These are phyloP conservation scores for Anastatica hierochuntica DNA, from an alignment of 345 rosid genomes.

Conservation along the genomic window DNA sequence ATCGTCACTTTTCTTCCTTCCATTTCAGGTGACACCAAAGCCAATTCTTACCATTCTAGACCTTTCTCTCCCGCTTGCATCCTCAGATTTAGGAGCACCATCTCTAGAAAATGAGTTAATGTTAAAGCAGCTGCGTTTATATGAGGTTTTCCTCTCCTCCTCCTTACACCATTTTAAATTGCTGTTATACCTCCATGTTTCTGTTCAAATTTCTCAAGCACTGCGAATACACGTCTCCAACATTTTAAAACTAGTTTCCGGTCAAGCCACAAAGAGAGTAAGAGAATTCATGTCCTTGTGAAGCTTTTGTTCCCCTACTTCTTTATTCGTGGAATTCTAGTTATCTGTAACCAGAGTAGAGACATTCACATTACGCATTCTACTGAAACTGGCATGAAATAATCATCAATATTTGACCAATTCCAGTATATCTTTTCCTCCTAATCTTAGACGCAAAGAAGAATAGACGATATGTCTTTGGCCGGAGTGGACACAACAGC, in stretches of 20 bases:
- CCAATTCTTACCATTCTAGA: constrained; percentile 65
- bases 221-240: too few relatives aligned
- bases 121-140: constrained; percentile 47
- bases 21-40: constrained; percentile 74
- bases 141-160: constrained; percentile 42
- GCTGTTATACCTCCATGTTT: background rate
- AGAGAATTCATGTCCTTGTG: too few relatives aligned
- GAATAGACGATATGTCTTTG: constrained; percentile 43
- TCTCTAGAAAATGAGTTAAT: constrained; percentile 89
- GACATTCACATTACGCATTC: too few relatives aligned
- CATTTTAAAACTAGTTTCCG: too few relatives aligned
- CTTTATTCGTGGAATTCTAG: too few relatives aligned
- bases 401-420: background rate
- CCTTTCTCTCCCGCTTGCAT: constrained; percentile 70
- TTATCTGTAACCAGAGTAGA: too few relatives aligned
- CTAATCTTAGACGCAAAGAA: constrained; percentile 52
- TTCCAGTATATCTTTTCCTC: background rate
- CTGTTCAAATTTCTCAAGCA: background rate
- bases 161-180: background rate
- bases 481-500: constrained; percentile 44
- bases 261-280: too few relatives aligned
- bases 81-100: constrained; percentile 88
- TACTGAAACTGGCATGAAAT: too few relatives aligned
- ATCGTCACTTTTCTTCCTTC: constrained; percentile 6
- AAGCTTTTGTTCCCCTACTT: too few relatives aligned